Evolutionary conservation across 345 rosid species (phyloP).

Genomic region (Lepidium africanum): DNA sequence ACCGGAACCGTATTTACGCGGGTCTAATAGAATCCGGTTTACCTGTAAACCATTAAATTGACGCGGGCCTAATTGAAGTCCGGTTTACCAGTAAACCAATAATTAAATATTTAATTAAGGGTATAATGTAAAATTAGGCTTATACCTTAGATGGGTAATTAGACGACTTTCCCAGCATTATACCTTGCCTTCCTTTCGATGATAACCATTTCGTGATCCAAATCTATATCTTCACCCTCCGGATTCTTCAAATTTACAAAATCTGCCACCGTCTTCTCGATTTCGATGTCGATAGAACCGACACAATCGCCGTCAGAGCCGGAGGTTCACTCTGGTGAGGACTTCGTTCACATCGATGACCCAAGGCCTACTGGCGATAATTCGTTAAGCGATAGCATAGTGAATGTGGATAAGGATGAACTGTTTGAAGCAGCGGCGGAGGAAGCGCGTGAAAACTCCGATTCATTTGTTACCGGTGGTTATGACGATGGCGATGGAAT

Average conservation of each 20-base stretch:
- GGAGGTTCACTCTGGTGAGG: conserved; percentile 39
- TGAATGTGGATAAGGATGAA: conserved; percentile 50
- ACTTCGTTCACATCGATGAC: conserved; percentile 71
- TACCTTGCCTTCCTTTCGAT: neutral
- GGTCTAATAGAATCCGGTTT: neutral
- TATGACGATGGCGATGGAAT: neutral
- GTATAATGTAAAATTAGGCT: neutral
- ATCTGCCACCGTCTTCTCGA: neutral
- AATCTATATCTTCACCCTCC: conserved; percentile 9
- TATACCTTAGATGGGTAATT: neutral
- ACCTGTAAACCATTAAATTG: neutral
- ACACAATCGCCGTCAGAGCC: conserved; percentile 31
- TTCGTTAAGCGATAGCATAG: conserved; percentile 65
- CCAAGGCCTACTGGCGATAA: conserved; percentile 40
- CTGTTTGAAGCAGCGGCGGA: conserved; percentile 16
- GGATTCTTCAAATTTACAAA: neutral
- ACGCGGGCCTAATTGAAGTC: too few relatives aligned
- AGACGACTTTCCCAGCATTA: conserved; percentile 21
- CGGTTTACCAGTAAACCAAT: neutral
- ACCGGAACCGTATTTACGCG: neutral
- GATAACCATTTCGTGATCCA: conserved; percentile 15
- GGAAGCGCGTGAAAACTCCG: conserved; percentile 12
- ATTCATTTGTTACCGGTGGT: conserved; percentile 6
- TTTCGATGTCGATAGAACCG: conserved; percentile 39
- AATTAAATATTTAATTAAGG: neutral